A percentile compares a stretch with the other conserved stretches of the same genome.
Evolutionary conservation across 495 filamentous ascomycete species (phyloP).

Genomic region (Penicillium cinerascens): DNA sequence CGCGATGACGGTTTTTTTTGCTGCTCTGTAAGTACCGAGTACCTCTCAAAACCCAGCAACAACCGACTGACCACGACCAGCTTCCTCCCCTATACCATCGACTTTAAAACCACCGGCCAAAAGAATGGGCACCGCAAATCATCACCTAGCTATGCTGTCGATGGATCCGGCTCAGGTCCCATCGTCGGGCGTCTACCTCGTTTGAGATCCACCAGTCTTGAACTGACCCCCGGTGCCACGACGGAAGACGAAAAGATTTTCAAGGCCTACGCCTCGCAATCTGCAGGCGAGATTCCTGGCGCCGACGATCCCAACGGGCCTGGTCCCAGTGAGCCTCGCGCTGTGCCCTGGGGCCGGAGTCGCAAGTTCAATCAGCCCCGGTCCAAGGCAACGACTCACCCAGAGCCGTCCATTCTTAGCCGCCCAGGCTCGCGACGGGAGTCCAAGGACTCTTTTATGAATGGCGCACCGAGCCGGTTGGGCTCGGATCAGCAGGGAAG

Average conservation of each 20-base stretch:
- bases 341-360: constrained; percentile 61
- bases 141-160: constrained; percentile 23
- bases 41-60: neutral
- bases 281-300: constrained; percentile 23
- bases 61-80: constrained; percentile 16
- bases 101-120: constrained; percentile 26
- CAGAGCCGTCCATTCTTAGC: constrained; percentile 63
- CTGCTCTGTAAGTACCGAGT: constrained; percentile 25
- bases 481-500: constrained; percentile 15
- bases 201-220: constrained; percentile 23
- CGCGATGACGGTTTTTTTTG: constrained; percentile 31
- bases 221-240: constrained; percentile 59
- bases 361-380: constrained; percentile 66
- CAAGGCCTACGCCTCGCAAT: constrained; percentile 41
- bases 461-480: constrained; percentile 3
- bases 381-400: constrained; percentile 62
- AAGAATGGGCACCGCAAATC: constrained; percentile 19
- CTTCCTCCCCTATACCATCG: constrained; percentile 40
- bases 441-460: constrained; percentile 4
- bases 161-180: constrained; percentile 41
- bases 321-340: constrained; percentile 59
- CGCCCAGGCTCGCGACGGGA: constrained; percentile 41
- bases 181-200: constrained; percentile 29
- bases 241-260: constrained; percentile 58
- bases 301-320: constrained; percentile 29